Conservation (phyloP, 257 asterid genomes). For the Knoxia roxburghii region DNA sequence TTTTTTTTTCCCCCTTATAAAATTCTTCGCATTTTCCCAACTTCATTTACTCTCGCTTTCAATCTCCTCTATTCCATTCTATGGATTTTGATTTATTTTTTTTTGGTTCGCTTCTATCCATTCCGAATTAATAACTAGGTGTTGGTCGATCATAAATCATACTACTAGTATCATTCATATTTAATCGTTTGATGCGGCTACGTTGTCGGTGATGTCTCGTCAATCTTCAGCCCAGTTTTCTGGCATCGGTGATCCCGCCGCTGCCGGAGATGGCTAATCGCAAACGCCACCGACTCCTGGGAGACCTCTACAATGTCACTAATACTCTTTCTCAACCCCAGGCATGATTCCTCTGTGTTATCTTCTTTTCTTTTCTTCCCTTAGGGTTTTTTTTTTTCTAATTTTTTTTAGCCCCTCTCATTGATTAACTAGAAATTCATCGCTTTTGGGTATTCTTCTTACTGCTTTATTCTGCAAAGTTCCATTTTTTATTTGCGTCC, state of each 20-base stretch:
- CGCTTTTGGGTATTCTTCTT: neutral
- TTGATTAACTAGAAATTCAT: neutral
- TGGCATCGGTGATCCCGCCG: neutral
- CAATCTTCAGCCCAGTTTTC: conserved; percentile 13
- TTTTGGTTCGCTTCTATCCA: neutral
- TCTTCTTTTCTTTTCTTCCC: conserved; percentile 3
- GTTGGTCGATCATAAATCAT: neutral
- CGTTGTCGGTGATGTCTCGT: conserved; percentile 35
- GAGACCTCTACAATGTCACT: conserved; percentile 51
- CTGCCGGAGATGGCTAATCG: conserved; percentile 49
- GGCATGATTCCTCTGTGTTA: conserved; percentile 41
- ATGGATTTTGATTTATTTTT: neutral
- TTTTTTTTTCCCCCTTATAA: no score
- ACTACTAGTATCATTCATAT: no score
- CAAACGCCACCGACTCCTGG: conserved; percentile 40
- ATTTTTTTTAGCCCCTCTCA: neutral
- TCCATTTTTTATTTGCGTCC: neutral
- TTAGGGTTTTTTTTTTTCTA: conserved; percentile 37
- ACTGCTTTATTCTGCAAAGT: neutral
- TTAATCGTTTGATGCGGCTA: conserved; percentile 6
- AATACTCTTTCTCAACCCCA: conserved; percentile 40
- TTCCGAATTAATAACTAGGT: neutral
- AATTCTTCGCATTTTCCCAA: no score
- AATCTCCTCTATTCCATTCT: neutral
- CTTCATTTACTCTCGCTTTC: neutral